Evolutionary conservation across 2,329 filamentous ascomycete species (phyloP).

Genomic region (Penicillium paneum): DNA sequence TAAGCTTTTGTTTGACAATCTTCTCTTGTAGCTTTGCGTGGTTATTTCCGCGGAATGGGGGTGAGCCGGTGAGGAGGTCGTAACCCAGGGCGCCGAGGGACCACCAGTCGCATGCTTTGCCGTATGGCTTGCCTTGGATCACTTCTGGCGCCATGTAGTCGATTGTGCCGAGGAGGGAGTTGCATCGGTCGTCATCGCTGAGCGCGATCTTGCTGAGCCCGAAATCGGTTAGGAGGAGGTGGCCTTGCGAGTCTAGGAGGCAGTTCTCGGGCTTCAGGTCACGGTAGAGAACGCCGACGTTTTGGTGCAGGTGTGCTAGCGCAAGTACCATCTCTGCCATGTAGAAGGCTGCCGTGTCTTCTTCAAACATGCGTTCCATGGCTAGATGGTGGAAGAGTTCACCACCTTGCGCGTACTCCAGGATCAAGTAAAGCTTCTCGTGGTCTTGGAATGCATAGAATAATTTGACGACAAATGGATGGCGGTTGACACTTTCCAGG

Average conservation of each 20-base stretch:
- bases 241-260: conserved; percentile 83
- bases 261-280: conserved; percentile 98
- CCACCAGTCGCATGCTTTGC: conserved; percentile 98
- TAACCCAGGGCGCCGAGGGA: conserved; percentile 89
- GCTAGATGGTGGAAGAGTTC: conserved; percentile 95
- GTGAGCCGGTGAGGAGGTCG: conserved; percentile 87
- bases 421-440: conserved; percentile 93
- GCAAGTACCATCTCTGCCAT: conserved; percentile 98
- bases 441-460: conserved; percentile 98
- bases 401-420: conserved; percentile 95
- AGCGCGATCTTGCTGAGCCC: conserved; percentile 92
- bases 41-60: conserved; percentile 87
- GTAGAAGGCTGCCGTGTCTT: conserved; percentile 88
- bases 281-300: conserved; percentile 90
- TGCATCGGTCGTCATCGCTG: conserved; percentile 67
- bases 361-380: conserved; percentile 91
- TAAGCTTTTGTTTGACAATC: conserved; percentile 88
- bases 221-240: conserved; percentile 93
- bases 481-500: conserved; percentile 89
- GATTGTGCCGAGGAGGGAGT: conserved; percentile 88
- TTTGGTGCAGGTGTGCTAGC: conserved; percentile 86
- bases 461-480: conserved; percentile 96
- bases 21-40: conserved; percentile 94
- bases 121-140: conserved; percentile 81
- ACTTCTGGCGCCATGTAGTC: conserved; percentile 99